Conservation (phyloP, 768 basidiomycete genomes). For the Butyriboletus loyo region DNA sequence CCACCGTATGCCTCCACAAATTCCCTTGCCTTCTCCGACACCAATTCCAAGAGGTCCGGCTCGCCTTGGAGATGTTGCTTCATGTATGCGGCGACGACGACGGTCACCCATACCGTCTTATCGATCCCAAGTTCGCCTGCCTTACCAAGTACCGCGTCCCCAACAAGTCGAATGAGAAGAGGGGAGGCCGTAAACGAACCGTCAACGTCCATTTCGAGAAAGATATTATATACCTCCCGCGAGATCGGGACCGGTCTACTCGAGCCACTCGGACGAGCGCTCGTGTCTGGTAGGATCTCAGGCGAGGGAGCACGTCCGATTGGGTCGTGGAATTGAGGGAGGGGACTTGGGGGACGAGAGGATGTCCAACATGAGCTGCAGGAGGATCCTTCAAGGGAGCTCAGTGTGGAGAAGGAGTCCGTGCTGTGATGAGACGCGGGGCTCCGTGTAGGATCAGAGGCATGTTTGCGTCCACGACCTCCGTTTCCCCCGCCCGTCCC, state of each 20-base stretch:
- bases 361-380: slow-evolving; percentile 36
- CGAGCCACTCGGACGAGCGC: neutral
- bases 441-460: neutral
- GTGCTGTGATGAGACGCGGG: slow-evolving; percentile 28
- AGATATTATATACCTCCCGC: slow-evolving; percentile 34
- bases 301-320: slow-evolving; percentile 35
- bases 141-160: slow-evolving; percentile 32
- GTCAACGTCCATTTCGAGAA: slow-evolving; percentile 41
- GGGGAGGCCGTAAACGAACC: slow-evolving; percentile 45
- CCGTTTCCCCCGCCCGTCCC: neutral
- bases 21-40: slow-evolving; percentile 41
- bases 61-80: slow-evolving; percentile 32
- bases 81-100: slow-evolving; percentile 46
- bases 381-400: slow-evolving; percentile 41
- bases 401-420: slow-evolving; percentile 44
- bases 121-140: slow-evolving; percentile 32
- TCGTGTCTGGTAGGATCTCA: slow-evolving; percentile 8
- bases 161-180: slow-evolving; percentile 36
- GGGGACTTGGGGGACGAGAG: slow-evolving; percentile 22
- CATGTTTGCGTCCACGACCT: slow-evolving; percentile 3
- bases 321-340: slow-evolving; percentile 25
- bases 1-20: slow-evolving; percentile 28
- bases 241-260: slow-evolving; percentile 12
- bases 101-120: slow-evolving; percentile 46
- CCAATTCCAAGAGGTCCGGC: slow-evolving; percentile 41